These are phyloP conservation scores for Pseudocercospora eumusae DNA, from an alignment of 2,329 filamentous ascomycete genomes.

Conservation along the genomic window DNA sequence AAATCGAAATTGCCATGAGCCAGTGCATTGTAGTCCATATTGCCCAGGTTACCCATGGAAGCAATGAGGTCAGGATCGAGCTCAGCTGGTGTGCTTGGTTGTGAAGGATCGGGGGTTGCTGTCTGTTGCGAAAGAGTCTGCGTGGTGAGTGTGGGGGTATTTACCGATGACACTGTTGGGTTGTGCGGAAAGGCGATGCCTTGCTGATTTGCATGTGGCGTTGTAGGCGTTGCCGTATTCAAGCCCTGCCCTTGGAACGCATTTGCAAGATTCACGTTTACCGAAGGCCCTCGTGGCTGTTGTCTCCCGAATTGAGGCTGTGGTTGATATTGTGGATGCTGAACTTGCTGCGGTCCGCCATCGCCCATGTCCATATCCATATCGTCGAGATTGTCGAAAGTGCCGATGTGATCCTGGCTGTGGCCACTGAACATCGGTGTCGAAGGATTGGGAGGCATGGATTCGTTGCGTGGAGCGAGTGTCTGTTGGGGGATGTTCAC, in stretches of 20 bases:
- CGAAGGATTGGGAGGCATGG: constrained; percentile 16
- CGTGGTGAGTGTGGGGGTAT: constrained; percentile 86
- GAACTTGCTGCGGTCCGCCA: constrained; percentile 56
- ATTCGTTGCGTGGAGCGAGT: constrained; percentile 14
- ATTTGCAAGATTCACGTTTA: constrained; percentile 79
- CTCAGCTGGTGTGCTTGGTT: constrained; percentile 69
- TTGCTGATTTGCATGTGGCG: constrained; percentile 68
- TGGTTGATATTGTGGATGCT: constrained; percentile 48
- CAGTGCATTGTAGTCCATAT: constrained; percentile 39
- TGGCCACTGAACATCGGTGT: constrained; percentile 39
- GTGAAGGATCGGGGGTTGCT: constrained; percentile 66
- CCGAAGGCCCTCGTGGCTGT: constrained; percentile 62
- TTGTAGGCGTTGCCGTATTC: constrained; percentile 81
- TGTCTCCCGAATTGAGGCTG: constrained; percentile 57
- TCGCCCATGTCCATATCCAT: constrained; percentile 99
- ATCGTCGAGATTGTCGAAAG: constrained; percentile 68
- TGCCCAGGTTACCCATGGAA: constrained; percentile 43
- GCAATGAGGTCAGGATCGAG: constrained; percentile 58
- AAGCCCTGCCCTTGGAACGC: constrained; percentile 69
- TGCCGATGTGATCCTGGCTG: constrained; percentile 36
- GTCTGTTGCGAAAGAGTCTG: constrained; percentile 65
- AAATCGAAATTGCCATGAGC: constrained; percentile 44
- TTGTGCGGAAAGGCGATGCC: constrained; percentile 82
- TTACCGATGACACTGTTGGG: constrained; percentile 94
- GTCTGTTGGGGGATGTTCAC: constrained; percentile 25